Percentiles rank a stretch among this genome's conserved stretches.
Evolutionary conservation across 306 rosid species (phyloP).

Genomic region (Benincasa hispida): DNA sequence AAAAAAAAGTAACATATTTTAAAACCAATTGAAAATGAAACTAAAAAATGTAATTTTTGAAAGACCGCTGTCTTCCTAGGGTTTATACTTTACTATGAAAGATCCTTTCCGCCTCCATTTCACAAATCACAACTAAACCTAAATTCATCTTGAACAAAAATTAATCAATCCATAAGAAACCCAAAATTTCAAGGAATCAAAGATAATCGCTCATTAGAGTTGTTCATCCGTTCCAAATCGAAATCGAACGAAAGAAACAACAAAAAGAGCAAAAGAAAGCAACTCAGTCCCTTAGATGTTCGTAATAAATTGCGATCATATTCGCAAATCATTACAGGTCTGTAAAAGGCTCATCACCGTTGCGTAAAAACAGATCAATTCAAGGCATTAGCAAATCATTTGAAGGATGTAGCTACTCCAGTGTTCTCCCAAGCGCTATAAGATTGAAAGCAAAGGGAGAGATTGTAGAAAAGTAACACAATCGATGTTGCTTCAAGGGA

Average conservation of each 20-base stretch:
- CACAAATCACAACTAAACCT: neutral
- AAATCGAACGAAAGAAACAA: neutral
- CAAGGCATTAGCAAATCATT: neutral
- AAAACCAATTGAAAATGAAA: no score
- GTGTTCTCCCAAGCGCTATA: constrained; percentile 17
- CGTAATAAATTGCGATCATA: constrained; percentile 55
- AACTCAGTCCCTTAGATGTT: constrained; percentile 97
- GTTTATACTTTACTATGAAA: no score
- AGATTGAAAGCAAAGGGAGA: constrained; percentile 3
- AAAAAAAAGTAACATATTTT: no score
- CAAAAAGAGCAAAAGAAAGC: neutral
- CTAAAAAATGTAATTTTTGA: no score
- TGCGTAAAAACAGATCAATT: fast-evolving
- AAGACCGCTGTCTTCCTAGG: no score
- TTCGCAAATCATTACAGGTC: constrained; percentile 90
- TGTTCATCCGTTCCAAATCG: neutral
- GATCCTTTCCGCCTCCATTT: neutral
- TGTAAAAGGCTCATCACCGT: constrained; percentile 65
- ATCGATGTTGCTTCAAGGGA: constrained; percentile 85
- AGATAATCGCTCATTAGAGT: neutral
- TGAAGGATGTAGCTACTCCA: constrained; percentile 33
- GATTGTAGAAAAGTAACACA: constrained; percentile 33
- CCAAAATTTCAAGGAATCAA: neutral
- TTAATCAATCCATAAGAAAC: no score
- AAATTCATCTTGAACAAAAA: neutral